phyloP scores from a whole-genome alignment of 768 basidiomycete species.

The Mycena belliarum region DNA sequence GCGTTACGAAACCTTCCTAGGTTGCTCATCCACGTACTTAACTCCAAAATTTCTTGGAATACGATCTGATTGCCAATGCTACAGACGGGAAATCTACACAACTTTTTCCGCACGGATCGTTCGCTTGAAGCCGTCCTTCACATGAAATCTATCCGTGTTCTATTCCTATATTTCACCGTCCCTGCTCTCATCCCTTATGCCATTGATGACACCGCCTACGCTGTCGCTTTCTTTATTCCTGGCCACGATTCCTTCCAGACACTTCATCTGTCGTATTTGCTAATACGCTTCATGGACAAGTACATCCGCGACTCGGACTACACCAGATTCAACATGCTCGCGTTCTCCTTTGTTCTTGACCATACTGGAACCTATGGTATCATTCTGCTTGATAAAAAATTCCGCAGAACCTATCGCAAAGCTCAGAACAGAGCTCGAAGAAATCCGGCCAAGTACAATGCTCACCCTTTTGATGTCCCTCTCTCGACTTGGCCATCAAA shows the following conservation, averaged over 20 bases:
- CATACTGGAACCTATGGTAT: not conserved
- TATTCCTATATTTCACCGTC: not conserved
- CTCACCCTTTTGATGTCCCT: no score
- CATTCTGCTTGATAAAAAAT: not conserved
- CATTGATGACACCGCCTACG: not conserved
- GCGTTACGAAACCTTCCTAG: not conserved
- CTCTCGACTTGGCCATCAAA: no score
- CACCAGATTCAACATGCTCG: not conserved
- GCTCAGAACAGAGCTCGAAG: not conserved
- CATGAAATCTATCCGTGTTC: not conserved
- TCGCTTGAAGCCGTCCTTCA: not conserved
- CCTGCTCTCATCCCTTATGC: not conserved
- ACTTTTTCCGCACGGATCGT: not conserved
- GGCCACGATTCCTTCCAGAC: not conserved
- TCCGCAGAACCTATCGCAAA: not conserved
- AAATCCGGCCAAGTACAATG: no score
- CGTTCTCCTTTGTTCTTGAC: not conserved
- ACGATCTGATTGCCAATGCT: not conserved
- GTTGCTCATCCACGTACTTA: not conserved
- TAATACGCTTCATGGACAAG: constrained; percentile 2
- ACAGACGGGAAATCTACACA: not conserved
- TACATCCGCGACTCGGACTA: constrained; percentile 1
- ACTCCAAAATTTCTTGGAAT: not conserved
- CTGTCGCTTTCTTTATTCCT: not conserved
- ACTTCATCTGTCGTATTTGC: not conserved